These are phyloP conservation scores for Xylaria bambusicola DNA, from an alignment of 495 filamentous ascomycete genomes.

Conservation along the genomic window DNA sequence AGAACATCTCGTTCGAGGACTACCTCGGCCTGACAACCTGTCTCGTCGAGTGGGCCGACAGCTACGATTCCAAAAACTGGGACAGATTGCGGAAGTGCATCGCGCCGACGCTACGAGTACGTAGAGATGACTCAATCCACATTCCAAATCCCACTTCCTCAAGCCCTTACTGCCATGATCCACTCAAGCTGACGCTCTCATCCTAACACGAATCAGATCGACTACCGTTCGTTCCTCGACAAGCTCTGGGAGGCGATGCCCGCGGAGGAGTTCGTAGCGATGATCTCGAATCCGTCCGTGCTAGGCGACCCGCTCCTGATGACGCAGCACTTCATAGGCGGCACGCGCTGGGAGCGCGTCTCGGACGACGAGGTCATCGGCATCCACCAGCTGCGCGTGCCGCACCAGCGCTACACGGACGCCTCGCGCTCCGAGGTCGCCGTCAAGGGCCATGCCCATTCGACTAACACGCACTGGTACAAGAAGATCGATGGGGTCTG, in stretches of 20 bases:
- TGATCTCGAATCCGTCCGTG: conserved; percentile 66
- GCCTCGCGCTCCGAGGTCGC: conserved; percentile 49
- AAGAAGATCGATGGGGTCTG: conserved; percentile 73
- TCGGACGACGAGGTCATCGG: conserved; percentile 68
- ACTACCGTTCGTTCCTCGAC: conserved; percentile 75
- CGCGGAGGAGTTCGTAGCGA: conserved; percentile 68
- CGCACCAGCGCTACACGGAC: conserved; percentile 66
- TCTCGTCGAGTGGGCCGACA: conserved; percentile 76
- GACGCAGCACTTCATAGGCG: conserved; percentile 78
- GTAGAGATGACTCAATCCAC: conserved; percentile 20
- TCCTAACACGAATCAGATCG: conserved; percentile 44
- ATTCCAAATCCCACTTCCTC: not conserved
- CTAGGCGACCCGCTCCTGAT: conserved; percentile 70
- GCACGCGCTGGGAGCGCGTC: conserved; percentile 69
- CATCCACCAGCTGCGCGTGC: conserved; percentile 76
- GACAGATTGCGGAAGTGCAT: conserved; percentile 68
- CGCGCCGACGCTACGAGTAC: conserved; percentile 65
- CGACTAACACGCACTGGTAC: conserved; percentile 72
- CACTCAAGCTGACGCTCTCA: conserved; percentile 1
- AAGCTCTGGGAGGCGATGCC: conserved; percentile 72
- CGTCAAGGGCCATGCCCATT: conserved; percentile 70
- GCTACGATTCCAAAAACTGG: conserved; percentile 85
- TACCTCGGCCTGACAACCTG: conserved; percentile 56
- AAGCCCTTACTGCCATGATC: too few relatives aligned
- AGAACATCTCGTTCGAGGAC: conserved; percentile 41